Evolutionary conservation across 176 grass and related monocot species (phyloP).

Genomic region (Secale cereale): DNA sequence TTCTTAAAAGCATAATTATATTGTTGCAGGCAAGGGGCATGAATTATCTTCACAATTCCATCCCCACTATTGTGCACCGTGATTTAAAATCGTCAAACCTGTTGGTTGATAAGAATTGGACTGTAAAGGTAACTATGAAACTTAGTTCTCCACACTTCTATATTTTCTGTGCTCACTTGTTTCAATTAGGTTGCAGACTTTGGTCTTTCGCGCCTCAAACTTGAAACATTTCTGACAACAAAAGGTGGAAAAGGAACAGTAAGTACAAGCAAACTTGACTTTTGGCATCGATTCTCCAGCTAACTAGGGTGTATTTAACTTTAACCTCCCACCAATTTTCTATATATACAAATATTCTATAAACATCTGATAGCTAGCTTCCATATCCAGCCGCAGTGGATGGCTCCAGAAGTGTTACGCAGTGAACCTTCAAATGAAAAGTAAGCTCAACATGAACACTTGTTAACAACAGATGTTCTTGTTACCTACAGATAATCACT

Average conservation of each 20-base stretch:
- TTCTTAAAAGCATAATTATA: neutral
- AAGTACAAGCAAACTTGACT: conserved; percentile 28
- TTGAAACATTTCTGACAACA: conserved; percentile 76
- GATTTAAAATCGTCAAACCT: conserved; percentile 96
- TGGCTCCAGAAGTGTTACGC: conserved; percentile 92
- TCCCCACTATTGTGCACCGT: conserved; percentile 78
- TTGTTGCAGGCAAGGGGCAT: conserved; percentile 76
- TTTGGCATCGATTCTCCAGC: neutral
- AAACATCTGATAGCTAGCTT: conserved; percentile 25
- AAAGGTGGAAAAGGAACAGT: conserved; percentile 97
- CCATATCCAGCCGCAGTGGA: conserved; percentile 85
- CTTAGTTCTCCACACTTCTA: neutral
- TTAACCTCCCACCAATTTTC: conserved; percentile 20
- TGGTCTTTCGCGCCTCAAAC: conserved; percentile 90
- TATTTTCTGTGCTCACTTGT: conserved; percentile 12
- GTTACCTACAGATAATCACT: neutral
- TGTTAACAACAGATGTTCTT: neutral
- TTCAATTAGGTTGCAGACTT: conserved; percentile 82
- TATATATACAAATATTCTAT: neutral
- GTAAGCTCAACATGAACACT: conserved; percentile 32
- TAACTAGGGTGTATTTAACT: conserved; percentile 9
- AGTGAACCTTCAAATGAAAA: conserved; percentile 97
- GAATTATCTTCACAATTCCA: conserved; percentile 95
- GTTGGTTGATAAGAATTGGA: conserved; percentile 99
- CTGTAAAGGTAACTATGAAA: conserved; percentile 62